Evolutionary conservation across 2,329 filamentous ascomycete species (phyloP), one percentile per base, ranked within the genome.

Genomic region (Fusarium tupiense): DNA sequence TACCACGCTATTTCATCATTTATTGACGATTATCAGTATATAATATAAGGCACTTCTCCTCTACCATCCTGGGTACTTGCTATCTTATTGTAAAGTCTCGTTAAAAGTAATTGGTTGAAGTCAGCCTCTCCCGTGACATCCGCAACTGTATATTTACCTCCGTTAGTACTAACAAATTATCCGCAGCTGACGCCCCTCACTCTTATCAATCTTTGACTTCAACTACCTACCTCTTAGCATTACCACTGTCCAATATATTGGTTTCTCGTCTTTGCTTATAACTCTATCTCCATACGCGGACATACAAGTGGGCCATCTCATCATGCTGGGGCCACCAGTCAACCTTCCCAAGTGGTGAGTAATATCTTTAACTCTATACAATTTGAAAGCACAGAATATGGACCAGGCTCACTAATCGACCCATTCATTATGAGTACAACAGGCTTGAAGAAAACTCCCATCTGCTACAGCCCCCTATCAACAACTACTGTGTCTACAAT

Each of bases 401-500:
- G 47, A 61, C 26, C 56, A 61, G 47, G 31, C 6, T 58, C 43
- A 61, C 58, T 74, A 40, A 64, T 64, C 64, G 57, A 72, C 62
- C 61, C 20, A 50, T 47, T 47, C 17, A 50, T 47, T 47, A 52
- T 33, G 37, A 58, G 56, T 40, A 53, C 33, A 59, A 43, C 37
- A 98, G 95, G 96, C 91, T 99, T 46, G 89, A 94, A 79, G 90
- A 95, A 82, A 98, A 98, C 84, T 92, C 93, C 0, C 95, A 98
- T 82, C 91, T 98, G 71, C 90, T 98, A 66, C 91, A 98, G 82
- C 96, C 96, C 1, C 96, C 96, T 4, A 92, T 98, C 80, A 98
- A 98, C 86, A 98, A 98, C 86, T 97, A 96, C 87, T 98, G 95
- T 85, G 94, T 98, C 79, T 97, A 98, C 86, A 93, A 97, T 81